These are phyloP conservation scores for Cutaneotrichosporon curvatum DNA, from an alignment of 1,284 basidiomycete genomes.

Conservation along the genomic window DNA sequence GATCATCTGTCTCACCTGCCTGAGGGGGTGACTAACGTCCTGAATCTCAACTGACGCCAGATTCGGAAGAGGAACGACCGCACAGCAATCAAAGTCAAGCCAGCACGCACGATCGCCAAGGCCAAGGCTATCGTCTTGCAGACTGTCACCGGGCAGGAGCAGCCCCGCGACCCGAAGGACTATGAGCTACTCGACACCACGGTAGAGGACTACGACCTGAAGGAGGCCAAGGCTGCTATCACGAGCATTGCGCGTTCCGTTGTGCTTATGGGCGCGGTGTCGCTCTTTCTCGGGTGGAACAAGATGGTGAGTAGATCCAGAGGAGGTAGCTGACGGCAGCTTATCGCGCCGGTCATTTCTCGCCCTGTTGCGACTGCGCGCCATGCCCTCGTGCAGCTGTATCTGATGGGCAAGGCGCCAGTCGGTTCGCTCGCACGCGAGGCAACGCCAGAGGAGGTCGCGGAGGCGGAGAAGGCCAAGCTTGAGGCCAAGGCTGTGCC, in stretches of 20 bases:
- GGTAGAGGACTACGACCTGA: not conserved
- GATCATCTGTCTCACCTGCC: too few relatives aligned
- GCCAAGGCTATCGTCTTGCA: not conserved
- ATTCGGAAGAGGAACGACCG: not conserved
- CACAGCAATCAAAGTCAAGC: not conserved
- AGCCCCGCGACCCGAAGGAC: not conserved
- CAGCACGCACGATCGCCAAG: not conserved
- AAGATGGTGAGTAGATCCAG: constrained; percentile 1
- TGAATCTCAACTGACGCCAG: constrained; percentile 1
- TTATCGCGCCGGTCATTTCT: constrained; percentile 1
- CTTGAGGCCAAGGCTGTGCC: not conserved
- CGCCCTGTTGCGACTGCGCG: constrained; percentile 1
- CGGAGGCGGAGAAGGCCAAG: not conserved
- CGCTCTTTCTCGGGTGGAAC: not conserved
- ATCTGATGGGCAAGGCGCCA: not conserved
- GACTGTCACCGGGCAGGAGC: not conserved
- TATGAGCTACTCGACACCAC: not conserved
- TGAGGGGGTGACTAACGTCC: too few relatives aligned
- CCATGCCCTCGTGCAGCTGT: not conserved
- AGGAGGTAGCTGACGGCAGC: not conserved
- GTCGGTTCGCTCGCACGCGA: constrained; percentile 1
- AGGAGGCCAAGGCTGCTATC: not conserved
- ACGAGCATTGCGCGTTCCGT: not conserved
- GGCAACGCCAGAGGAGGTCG: constrained; percentile 3
- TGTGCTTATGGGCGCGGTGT: not conserved